Percentiles rank a stretch among this genome's conserved stretches.
Conservation (phyloP, 768 basidiomycete genomes). For the Tubosaeta brunneosetosa region DNA sequence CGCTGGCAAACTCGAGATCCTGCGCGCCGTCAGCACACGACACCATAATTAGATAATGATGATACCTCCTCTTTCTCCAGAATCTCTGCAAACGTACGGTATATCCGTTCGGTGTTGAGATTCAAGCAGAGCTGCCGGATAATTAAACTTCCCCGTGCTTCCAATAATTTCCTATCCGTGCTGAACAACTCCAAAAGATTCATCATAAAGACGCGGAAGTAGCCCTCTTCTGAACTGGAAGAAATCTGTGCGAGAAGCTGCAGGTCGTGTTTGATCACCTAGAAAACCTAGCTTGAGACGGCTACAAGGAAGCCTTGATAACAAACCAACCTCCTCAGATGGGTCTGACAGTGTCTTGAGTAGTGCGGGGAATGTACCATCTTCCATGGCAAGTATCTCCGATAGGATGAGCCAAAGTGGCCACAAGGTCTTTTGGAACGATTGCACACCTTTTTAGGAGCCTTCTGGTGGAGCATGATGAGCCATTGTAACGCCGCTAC, state of each 20-base stretch:
- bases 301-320: neutral
- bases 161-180: constrained; percentile 85
- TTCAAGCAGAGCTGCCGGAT: constrained; percentile 92
- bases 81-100: constrained; percentile 93
- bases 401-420: neutral
- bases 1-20: constrained; percentile 97
- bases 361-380: constrained; percentile 93
- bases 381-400: constrained; percentile 92
- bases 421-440: neutral
- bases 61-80: constrained; percentile 94
- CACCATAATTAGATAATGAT: neutral
- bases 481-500: constrained; percentile 97
- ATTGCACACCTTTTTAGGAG: constrained; percentile 77
- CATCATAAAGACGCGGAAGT: constrained; percentile 94
- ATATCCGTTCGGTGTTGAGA: constrained; percentile 93
- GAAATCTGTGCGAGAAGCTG: constrained; percentile 97
- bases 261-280: constrained; percentile 95
- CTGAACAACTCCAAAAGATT: constrained; percentile 93
- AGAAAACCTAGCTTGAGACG: constrained; percentile 4
- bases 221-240: constrained; percentile 89
- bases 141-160: constrained; percentile 90
- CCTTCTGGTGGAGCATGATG: constrained; percentile 97
- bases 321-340: constrained; percentile 74
- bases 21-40: constrained; percentile 25
- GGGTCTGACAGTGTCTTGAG: constrained; percentile 94